Evolutionary conservation across 805 yeast genomes (phyloP).

Genomic region (Kazachstania kunashirensis): DNA sequence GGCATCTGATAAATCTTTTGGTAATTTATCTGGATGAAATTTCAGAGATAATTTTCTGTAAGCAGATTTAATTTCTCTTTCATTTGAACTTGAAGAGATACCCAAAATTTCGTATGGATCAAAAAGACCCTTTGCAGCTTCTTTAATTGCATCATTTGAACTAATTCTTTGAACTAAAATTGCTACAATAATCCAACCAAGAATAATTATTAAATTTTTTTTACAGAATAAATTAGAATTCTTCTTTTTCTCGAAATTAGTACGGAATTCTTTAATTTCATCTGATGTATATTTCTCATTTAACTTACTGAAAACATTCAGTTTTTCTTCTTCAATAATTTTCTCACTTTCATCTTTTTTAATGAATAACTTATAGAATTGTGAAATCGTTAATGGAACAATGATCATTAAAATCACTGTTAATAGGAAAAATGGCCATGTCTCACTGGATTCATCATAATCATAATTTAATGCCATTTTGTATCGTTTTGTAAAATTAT

Average conservation of each 20-base stretch:
- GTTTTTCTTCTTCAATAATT: neutral
- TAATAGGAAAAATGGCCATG: constrained; percentile 85
- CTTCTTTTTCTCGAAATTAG: constrained; percentile 10
- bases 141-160: constrained; percentile 38
- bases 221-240: constrained; percentile 7
- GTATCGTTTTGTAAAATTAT: no score
- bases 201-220: constrained; percentile 21
- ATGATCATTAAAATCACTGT: constrained; percentile 61
- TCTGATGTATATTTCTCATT: constrained; percentile 15
- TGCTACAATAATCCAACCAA: constrained; percentile 57
- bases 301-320: constrained; percentile 10
- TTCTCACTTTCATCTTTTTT: constrained; percentile 6
- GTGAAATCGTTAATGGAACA: constrained; percentile 48
- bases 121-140: constrained; percentile 40
- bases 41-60: constrained; percentile 81
- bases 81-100: constrained; percentile 56
- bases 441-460: constrained; percentile 82
- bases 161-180: constrained; percentile 31
- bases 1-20: constrained; percentile 46
- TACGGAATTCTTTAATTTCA: constrained; percentile 18
- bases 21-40: constrained; percentile 89
- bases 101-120: constrained; percentile 90
- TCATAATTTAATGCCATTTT: constrained; percentile 30
- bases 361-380: constrained; percentile 21
- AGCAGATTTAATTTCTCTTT: constrained; percentile 66